Base-by-base conservation (phyloP, 441 rosid species). In the Bocquillonia castaneifolia region DNA sequence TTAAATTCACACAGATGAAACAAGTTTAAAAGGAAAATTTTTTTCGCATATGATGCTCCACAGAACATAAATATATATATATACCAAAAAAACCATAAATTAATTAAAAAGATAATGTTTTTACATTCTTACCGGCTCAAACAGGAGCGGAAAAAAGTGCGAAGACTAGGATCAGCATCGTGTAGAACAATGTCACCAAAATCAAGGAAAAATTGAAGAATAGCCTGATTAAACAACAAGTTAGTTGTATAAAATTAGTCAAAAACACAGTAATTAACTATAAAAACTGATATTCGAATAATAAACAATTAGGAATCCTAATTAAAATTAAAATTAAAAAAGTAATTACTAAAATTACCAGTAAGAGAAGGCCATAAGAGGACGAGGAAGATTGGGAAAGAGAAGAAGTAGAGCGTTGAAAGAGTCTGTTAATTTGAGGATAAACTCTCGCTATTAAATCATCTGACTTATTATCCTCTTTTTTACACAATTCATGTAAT, bases 131-230 rank as follows among this genome's bases (percentile, higher is more conserved):
- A 94, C 99, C 98, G 87, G 86, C 97, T 90, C 85, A 94, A 86
- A 82, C 97, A 92, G 1, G 88, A 87, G 39, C 92, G 93, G 68
- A 90, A 90, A 79, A 88, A 94, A 8, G 84, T 76, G 73, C 84
- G 78, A 45, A 94, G 75, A 76, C 88, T 90, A 18, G 96, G 91
- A 79, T 94, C 97, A 78, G 98, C 91, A 82, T 94, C 98, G 72
- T 90, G 98, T 31, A 94, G 80, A 74, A 88, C 97, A 67, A 83
- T 64, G 58, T 94, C 99, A n/a, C 99, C 98, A 47, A 87, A 91
- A 77, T 86, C 96, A 60, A 93, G 91, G 77, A 79, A 91, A 82
- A 89, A 88, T 65, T 86, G 96, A 77, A 93, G 89, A 79, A 94
- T 86, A 26, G 82, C 93, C 99, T 94, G 78, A 50, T 58, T 17